Percentiles rank a stretch among this genome's conserved stretches.
Evolutionary conservation across 2,329 filamentous ascomycete genomes (phyloP).

Genomic region (Phialophora verrucosa): DNA sequence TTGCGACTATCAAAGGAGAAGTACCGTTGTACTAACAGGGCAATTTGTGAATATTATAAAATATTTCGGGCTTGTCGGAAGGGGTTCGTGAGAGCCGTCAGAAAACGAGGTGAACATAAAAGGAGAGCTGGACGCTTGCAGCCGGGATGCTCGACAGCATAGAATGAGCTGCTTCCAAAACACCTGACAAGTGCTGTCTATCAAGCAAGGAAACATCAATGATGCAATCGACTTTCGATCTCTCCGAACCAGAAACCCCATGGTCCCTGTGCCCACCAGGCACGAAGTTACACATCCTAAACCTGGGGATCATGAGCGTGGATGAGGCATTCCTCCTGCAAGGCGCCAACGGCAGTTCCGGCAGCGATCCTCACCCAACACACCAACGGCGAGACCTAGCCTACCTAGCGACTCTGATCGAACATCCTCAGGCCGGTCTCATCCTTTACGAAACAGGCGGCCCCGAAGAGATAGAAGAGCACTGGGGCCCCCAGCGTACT

Average conservation of each 20-base stretch:
- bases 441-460: slow-evolving; percentile 15
- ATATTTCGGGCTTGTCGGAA: neutral
- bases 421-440: slow-evolving; percentile 5
- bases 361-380: slow-evolving; percentile 13
- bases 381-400: neutral
- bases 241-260: neutral
- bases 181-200: neutral
- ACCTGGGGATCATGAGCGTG: slow-evolving; percentile 4
- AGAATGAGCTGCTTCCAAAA: neutral
- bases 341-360: slow-evolving; percentile 3
- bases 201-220: neutral
- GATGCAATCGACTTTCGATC: neutral
- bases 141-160: neutral
- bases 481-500: slow-evolving; percentile 2
- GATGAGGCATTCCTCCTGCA: slow-evolving; percentile 1
- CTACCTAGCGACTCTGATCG: slow-evolving; percentile 11
- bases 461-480: slow-evolving; percentile 14
- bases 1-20: neutral
- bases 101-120: neutral
- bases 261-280: neutral
- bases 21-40: neutral
- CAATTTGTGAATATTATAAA: neutral
- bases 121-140: neutral
- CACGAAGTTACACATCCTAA: neutral
- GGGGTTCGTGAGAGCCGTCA: neutral